Evolutionary conservation across 179 eudicot genomes (phyloP).

Genomic region (Spergularia azorica): DNA sequence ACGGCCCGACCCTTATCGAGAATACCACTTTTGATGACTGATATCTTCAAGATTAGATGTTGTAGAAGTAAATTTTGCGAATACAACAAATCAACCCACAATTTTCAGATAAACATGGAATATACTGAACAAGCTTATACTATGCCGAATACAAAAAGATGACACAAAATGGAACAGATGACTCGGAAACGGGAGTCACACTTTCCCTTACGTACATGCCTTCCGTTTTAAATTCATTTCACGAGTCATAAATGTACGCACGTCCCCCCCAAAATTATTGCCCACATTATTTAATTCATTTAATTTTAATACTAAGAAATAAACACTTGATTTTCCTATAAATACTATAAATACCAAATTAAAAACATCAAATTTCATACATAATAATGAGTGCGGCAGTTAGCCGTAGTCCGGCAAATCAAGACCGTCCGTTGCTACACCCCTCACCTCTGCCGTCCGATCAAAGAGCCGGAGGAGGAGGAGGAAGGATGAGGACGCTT

Average conservation of each 20-base stretch:
- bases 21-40: too few relatives aligned
- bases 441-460: constrained; percentile 26
- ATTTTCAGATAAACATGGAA: too few relatives aligned
- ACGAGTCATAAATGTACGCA: constrained; percentile 32
- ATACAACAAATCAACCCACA: too few relatives aligned
- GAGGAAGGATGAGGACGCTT: constrained; percentile 28
- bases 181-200: neutral
- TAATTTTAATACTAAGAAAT: neutral
- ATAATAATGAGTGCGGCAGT: constrained; percentile 22
- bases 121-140: too few relatives aligned
- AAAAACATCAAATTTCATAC: neutral
- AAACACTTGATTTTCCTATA: neutral
- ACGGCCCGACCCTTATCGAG: too few relatives aligned
- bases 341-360: constrained; percentile 10
- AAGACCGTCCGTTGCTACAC: constrained; percentile 26
- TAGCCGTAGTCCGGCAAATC: constrained; percentile 16
- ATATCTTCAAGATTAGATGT: too few relatives aligned
- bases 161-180: too few relatives aligned
- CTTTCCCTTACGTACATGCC: neutral
- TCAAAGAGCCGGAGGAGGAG: constrained; percentile 9
- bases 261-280: constrained; percentile 1
- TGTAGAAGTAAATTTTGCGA: too few relatives aligned
- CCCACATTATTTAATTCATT: too few relatives aligned
- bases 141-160: too few relatives aligned
- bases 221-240: constrained; percentile 9